Percentiles rank a stretch among this genome's conserved stretches.
Evolutionary conservation across 2,329 filamentous ascomycete genomes (phyloP).

Genomic region (Lecanicillium sp.): DNA sequence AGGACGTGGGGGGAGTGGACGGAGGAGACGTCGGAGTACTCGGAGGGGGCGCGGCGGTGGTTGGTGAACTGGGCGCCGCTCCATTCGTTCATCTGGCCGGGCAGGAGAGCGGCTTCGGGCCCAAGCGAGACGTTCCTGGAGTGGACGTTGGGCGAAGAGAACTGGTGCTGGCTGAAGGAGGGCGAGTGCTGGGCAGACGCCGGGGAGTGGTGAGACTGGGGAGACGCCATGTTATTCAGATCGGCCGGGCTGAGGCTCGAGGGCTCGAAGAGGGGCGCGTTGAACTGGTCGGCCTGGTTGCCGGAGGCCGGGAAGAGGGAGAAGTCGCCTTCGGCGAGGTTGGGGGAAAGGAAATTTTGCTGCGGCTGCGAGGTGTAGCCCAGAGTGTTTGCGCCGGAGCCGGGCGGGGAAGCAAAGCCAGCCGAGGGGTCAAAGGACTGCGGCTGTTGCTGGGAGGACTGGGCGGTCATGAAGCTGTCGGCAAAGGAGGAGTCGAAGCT

Average conservation of each 20-base stretch:
- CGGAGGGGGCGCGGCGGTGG: slow-evolving; percentile 83
- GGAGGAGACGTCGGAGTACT: slow-evolving; percentile 86
- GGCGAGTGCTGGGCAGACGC: slow-evolving; percentile 51
- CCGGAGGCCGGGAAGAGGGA: slow-evolving; percentile 54
- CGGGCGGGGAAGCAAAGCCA: slow-evolving; percentile 38
- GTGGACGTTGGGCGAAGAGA: slow-evolving; percentile 45
- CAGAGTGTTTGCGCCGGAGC: slow-evolving; percentile 25
- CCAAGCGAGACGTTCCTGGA: slow-evolving; percentile 52
- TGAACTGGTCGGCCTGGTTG: slow-evolving; percentile 51
- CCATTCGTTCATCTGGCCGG: slow-evolving; percentile 48
- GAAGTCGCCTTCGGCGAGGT: slow-evolving; percentile 53
- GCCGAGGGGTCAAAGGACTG: slow-evolving; percentile 36
- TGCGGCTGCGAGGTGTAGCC: slow-evolving; percentile 37
- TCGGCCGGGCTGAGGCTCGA: slow-evolving; percentile 39
- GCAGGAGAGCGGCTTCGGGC: slow-evolving; percentile 51
- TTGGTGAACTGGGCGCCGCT: slow-evolving; percentile 60
- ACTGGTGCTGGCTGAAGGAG: slow-evolving; percentile 50
- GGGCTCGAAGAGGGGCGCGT: slow-evolving; percentile 54
- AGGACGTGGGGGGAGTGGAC: slow-evolving; percentile 77
- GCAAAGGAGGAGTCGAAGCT: slow-evolving; percentile 42
- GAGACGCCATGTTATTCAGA: slow-evolving; percentile 48
- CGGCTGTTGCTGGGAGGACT: slow-evolving; percentile 25
- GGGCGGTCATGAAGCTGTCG: slow-evolving; percentile 39
- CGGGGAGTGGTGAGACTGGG: slow-evolving; percentile 50
- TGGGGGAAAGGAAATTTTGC: slow-evolving; percentile 42